Base-by-base conservation (phyloP, 2,329 filamentous ascomycete genomes). In the Talaromyces sp. region DNA sequence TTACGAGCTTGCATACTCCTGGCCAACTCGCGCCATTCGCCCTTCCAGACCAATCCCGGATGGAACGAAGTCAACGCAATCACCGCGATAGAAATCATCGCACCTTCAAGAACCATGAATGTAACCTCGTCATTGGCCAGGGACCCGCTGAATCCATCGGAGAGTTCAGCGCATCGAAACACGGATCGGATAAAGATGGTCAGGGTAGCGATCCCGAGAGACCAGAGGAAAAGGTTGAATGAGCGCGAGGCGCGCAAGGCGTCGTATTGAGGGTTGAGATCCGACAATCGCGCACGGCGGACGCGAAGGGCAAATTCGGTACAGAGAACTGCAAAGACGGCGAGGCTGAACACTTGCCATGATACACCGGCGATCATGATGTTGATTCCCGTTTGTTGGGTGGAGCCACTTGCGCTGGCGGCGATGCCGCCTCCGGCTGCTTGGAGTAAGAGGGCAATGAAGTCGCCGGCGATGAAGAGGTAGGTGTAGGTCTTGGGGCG, bases 281-380 rank as follows among this genome's bases (percentile, higher is more conserved):
- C 42, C 59, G 64, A 64, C 63, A 54, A 63, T 63, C 42, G 46
- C 63, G 62, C 25, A 46, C 66, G 61, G 52, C 61, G 67, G 14
- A 73, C 65, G 6, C 80, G 77, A 54, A 78, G 66, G n/a, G 75
- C 75, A 69, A 85, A 88, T 68, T 86, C 82, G 61, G 72, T 35
- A 11, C 78, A 79, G 35, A 84, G 75, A 25, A 68, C 28, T 56
- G 83, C 81, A 77, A 89, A 89, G 62, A 81, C 71, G 46, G 80
- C 66, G 39, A 88, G 77, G 5, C 83, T 85, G 64, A 81, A 73
- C 48, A 88, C 86, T 68, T 89, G 86, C 70, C 83, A 84, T 18
- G 79, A 72, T 0, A 89, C 80, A 35, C 87, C 87, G 4, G 84
- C 84, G n/a, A 89, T 80, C 81, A 86, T 87, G 74, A 88, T 82